phyloP scores from a whole-genome alignment of 2,329 filamentous ascomycete species.

The Phyllosticta citribraziliensis region DNA sequence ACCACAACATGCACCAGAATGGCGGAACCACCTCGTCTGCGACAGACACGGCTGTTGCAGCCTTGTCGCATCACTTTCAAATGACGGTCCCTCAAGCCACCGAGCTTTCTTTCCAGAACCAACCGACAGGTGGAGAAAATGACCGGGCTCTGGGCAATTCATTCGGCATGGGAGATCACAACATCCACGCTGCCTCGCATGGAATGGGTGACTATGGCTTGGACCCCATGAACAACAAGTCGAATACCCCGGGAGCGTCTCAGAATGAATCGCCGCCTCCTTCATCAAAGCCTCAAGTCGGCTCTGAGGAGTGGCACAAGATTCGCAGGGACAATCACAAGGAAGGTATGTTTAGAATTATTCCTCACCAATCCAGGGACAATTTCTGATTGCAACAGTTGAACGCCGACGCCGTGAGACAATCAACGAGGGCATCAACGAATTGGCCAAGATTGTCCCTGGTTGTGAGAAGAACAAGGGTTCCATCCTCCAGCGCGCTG shows the following conservation, averaged over 20 bases:
- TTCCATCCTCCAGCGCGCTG: slow-evolving; percentile 84
- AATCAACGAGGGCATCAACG: slow-evolving; percentile 98
- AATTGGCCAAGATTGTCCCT: slow-evolving; percentile 93
- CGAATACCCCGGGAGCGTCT: slow-evolving; percentile 16
- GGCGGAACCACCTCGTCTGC: slow-evolving; percentile 40
- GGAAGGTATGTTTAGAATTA: slow-evolving; percentile 57
- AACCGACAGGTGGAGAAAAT: slow-evolving; percentile 32
- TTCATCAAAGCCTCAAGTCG: slow-evolving; percentile 69
- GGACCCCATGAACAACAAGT: slow-evolving; percentile 39
- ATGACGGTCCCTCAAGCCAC: slow-evolving; percentile 49
- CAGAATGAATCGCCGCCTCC: slow-evolving; percentile 26
- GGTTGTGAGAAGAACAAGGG: slow-evolving; percentile 99
- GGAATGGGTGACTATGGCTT: slow-evolving; percentile 34
- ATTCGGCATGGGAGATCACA: slow-evolving; percentile 34
- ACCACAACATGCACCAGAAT: slow-evolving; percentile 37
- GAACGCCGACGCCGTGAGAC: slow-evolving; percentile 94
- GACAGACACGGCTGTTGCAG: slow-evolving; percentile 52
- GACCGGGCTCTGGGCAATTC: slow-evolving; percentile 26
- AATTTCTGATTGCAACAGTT: slow-evolving; percentile 44
- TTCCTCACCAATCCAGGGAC: slow-evolving; percentile 10
- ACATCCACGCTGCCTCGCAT: slow-evolving; percentile 25
- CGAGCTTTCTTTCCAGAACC: slow-evolving; percentile 42
- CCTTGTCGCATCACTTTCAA: slow-evolving; percentile 38
- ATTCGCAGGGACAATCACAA: slow-evolving; percentile 97
- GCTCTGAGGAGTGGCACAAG: slow-evolving; percentile 96